These are phyloP conservation scores for Jaminaea rosea DNA, from an alignment of 1,284 basidiomycete genomes.

Conservation along the genomic window DNA sequence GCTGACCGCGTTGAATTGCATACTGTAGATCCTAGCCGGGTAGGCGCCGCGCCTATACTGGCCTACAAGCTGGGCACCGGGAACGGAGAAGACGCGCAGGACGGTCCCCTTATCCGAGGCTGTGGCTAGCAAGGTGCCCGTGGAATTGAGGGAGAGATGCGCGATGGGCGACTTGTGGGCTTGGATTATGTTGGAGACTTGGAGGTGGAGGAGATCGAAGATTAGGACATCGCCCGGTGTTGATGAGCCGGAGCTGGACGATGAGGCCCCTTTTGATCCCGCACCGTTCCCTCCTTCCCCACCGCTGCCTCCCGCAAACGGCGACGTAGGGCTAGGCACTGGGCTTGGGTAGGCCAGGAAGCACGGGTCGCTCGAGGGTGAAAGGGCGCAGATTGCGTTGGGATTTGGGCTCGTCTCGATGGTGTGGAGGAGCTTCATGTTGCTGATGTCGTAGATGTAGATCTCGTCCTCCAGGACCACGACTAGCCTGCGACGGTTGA, in stretches of 20 bases:
- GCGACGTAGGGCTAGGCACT: conserved; percentile 68
- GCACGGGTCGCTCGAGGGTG: conserved; percentile 87
- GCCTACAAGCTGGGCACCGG: conserved; percentile 82
- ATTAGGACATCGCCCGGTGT: conserved; percentile 42
- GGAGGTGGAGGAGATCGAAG: conserved; percentile 83
- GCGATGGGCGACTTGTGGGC: conserved; percentile 93
- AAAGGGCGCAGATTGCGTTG: conserved; percentile 83
- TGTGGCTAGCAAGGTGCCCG: conserved; percentile 84
- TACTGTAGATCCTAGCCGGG: conserved; percentile 75
- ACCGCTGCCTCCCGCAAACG: no score
- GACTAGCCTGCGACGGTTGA: conserved; percentile 90
- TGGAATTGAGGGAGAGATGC: conserved; percentile 72
- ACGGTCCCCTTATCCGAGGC: conserved; percentile 93
- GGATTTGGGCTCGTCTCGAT: conserved; percentile 95
- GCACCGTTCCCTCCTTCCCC: no score
- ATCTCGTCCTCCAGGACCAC: conserved; percentile 93
- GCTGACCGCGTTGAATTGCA: conserved; percentile 80
- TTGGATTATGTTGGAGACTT: conserved; percentile 88
- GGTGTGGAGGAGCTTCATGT: conserved; percentile 93
- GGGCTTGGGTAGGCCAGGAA: conserved; percentile 94
- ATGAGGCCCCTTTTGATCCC: no score
- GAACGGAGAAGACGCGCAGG: conserved; percentile 86
- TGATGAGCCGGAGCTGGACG: conserved; percentile 51
- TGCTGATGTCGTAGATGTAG: conserved; percentile 97
- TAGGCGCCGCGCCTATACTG: conserved; percentile 87